These are phyloP conservation scores for Kodamaea hsintzibuensis DNA, from an alignment of 805 yeast genomes.

Conservation along the genomic window DNA sequence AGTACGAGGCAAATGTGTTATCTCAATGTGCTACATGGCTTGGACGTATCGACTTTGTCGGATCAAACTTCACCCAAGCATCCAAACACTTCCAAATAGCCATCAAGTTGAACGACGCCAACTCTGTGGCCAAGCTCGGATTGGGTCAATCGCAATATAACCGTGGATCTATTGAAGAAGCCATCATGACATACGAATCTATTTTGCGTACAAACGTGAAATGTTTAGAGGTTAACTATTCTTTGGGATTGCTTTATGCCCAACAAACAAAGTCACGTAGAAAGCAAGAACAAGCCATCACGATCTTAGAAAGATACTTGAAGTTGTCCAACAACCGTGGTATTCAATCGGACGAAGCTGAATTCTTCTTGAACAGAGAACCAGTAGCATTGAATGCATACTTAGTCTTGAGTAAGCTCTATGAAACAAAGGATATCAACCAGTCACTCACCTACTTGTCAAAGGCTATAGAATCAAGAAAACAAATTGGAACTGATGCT, in stretches of 20 bases:
- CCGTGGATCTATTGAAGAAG: slow-evolving; percentile 76
- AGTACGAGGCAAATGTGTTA: slow-evolving; percentile 31
- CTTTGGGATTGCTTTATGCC: slow-evolving; percentile 75
- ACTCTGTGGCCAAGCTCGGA: slow-evolving; percentile 74
- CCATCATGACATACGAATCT: slow-evolving; percentile 80
- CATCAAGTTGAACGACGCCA: slow-evolving; percentile 60
- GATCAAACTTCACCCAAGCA: slow-evolving; percentile 65
- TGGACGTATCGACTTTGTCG: slow-evolving; percentile 71
- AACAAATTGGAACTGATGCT: slow-evolving; percentile 43
- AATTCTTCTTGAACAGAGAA: slow-evolving; percentile 37
- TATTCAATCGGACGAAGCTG: slow-evolving; percentile 17
- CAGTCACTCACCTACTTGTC: slow-evolving; percentile 65
- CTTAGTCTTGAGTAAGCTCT: slow-evolving; percentile 65
- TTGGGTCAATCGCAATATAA: slow-evolving; percentile 81
- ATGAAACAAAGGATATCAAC: slow-evolving; percentile 65
- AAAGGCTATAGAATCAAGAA: slow-evolving; percentile 56
- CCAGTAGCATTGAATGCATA: slow-evolving; percentile 64
- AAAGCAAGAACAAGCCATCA: slow-evolving; percentile 56
- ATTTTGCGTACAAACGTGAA: slow-evolving; percentile 65
- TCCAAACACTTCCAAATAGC: slow-evolving; percentile 74
- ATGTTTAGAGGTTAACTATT: slow-evolving; percentile 70
- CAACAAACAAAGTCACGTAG: slow-evolving; percentile 40
- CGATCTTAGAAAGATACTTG: slow-evolving; percentile 68
- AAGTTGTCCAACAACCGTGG: slow-evolving; percentile 51
- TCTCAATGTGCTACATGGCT: slow-evolving; percentile 66